phyloP scores from a whole-genome alignment of 768 basidiomycete genomes.

The Infundibulicybe gibba region DNA sequence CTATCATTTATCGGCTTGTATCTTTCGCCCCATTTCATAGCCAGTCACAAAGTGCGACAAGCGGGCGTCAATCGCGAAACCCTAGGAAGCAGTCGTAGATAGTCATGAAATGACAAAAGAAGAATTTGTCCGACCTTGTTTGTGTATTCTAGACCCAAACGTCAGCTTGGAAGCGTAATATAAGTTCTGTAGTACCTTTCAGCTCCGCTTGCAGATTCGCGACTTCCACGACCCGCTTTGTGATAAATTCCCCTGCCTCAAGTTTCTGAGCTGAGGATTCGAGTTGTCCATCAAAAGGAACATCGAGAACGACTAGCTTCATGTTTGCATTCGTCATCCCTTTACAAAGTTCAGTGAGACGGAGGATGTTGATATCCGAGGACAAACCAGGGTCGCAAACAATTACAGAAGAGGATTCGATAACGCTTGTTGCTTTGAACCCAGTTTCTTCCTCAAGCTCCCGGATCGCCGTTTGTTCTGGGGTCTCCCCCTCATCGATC shows the following conservation, averaged over 20 bases:
- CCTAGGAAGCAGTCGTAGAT: constrained; percentile 26
- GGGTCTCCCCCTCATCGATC: constrained; percentile 81
- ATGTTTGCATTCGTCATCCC: constrained; percentile 96
- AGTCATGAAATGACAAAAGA: background rate
- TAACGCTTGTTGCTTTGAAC: constrained; percentile 61
- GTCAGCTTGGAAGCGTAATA: constrained; percentile 1
- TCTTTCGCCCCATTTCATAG: constrained; percentile 49
- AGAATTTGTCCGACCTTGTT: constrained; percentile 38
- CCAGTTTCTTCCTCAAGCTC: constrained; percentile 96
- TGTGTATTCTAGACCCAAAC: constrained; percentile 45
- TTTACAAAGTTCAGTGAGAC: constrained; percentile 16
- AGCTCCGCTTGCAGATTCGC: constrained; percentile 58
- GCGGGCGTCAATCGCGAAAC: constrained; percentile 71
- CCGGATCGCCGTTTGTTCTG: constrained; percentile 77
- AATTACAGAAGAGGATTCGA: constrained; percentile 59
- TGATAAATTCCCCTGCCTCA: constrained; percentile 85
- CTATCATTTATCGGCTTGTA: constrained; percentile 8
- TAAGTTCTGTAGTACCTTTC: constrained; percentile 53
- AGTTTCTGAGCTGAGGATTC: constrained; percentile 71
- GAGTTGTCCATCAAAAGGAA: constrained; percentile 62
- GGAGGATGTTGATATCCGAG: background rate
- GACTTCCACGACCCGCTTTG: constrained; percentile 67
- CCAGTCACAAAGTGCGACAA: constrained; percentile 75
- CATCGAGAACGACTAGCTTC: constrained; percentile 76
- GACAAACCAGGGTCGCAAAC: constrained; percentile 69